Base-by-base conservation (phyloP, 495 filamentous ascomycete genomes). In the Penicillium soppii region DNA sequence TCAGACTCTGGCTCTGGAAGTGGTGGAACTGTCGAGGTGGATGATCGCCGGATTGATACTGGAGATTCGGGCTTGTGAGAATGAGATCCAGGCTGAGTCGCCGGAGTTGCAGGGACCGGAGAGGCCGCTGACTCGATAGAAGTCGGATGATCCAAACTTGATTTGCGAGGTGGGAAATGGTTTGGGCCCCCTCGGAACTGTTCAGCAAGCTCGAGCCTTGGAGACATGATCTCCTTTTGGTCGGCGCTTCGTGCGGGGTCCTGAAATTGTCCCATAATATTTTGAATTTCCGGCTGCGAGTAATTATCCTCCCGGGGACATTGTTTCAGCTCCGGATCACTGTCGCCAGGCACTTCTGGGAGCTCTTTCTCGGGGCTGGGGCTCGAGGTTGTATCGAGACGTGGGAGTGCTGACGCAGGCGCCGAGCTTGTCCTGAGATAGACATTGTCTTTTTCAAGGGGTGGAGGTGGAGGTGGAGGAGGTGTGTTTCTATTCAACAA, bases 1-100 rank as follows among this genome's bases (percentile, higher is more conserved):
- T 89, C 80, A 19, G 91, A 84, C 63, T 97, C 92, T 0, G 91
- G 91, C 52, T 95, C 91, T 5, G 95, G 95, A 20, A 86, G 86
- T 2, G 91, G 92, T 19, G 86, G 87, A 26, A 68, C 49, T 6
- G 72, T 70, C 7, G 72, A 75, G 12, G 68, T 62, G 19, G 72
- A 75, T 33, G 70, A 67, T 45, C 87, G 83, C 48, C 71, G 69
- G n/a, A 56, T 68, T 56, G 61, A 54, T 17, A 56, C 78, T 5
- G 84, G 50, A 7, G 52, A 47, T 17, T 58, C 53, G 22, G 47
- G 54, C 43, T 53, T 61, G 38, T 52, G 58, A 21, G 53, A 41
- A 27, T 45, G 54, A n/a, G 58, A 39, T 23, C 45, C 50, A 23
- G 59, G 38, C 15, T 66, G 59, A 17, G 53, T 59, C 27, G 61